phyloP scores from a whole-genome alignment of 441 rosid genomes.

The Metrosideros polymorpha region DNA sequence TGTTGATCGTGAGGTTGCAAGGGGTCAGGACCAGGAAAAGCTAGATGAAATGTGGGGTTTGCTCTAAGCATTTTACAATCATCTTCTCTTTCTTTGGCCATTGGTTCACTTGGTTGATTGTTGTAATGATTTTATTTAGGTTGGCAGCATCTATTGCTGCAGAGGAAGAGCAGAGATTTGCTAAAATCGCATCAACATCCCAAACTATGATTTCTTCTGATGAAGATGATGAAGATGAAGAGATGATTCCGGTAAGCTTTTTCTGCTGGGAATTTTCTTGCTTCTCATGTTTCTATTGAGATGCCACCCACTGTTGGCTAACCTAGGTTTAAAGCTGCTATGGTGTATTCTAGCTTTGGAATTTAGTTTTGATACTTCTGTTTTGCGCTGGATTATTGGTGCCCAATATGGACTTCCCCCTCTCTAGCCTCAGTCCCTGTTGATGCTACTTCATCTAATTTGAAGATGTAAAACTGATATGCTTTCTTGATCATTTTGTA shows the following conservation, averaged over 20 bases:
- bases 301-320: neutral
- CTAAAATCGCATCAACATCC: slow-evolving; percentile 34
- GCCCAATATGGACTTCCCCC: neutral
- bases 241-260: slow-evolving; percentile 53
- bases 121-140: neutral
- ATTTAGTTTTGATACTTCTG: neutral
- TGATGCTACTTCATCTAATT: neutral
- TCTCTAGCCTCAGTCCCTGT: neutral
- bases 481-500: neutral
- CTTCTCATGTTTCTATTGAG: neutral
- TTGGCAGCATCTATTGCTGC: slow-evolving; percentile 3
- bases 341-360: neutral
- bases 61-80: neutral
- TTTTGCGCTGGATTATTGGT: neutral
- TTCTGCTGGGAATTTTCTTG: neutral
- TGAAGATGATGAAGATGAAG: slow-evolving; percentile 63
- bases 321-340: neutral
- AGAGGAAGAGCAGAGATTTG: slow-evolving; percentile 9
- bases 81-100: neutral
- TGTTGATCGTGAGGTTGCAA: neutral
- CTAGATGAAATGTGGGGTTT: slow-evolving; percentile 3
- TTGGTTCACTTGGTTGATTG: neutral
- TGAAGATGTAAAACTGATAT: neutral
- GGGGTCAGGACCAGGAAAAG: neutral
- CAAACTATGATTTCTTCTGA: slow-evolving; percentile 31